phyloP scores from a whole-genome alignment of 768 basidiomycete genomes.

The Nidularia sp. region DNA sequence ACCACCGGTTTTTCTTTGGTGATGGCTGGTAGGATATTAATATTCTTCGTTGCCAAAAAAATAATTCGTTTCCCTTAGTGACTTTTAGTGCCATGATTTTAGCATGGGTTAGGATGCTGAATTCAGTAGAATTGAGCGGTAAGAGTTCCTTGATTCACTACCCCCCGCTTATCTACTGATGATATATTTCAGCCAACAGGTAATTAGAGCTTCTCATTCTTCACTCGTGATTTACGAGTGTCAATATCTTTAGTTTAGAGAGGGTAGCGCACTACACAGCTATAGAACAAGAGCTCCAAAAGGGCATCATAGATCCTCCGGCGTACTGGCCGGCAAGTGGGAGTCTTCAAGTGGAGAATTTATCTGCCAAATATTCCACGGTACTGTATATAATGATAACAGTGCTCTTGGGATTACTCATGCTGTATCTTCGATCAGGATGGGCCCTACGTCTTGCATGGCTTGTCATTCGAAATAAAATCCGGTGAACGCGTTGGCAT shows the following conservation, averaged over 20 bases:
- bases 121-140: not conserved
- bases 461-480: conserved; percentile 41
- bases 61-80: conserved; percentile 14
- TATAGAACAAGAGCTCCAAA: conserved; percentile 44
- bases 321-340: conserved; percentile 62
- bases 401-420: not conserved
- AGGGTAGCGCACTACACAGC: conserved; percentile 61
- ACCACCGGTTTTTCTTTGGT: conserved; percentile 53
- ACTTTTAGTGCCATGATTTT: conserved; percentile 1
- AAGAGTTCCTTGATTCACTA: not conserved
- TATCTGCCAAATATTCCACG: conserved; percentile 50
- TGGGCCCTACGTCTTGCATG: conserved; percentile 45
- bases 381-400: not conserved
- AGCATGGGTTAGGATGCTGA: not conserved
- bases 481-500: conserved; percentile 53
- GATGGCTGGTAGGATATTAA: conserved; percentile 33
- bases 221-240: no score
- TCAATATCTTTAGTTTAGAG: conserved; percentile 31
- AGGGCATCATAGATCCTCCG: conserved; percentile 38
- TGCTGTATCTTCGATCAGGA: conserved; percentile 4
- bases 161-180: not conserved
- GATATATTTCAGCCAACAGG: no score
- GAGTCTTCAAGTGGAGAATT: conserved; percentile 41
- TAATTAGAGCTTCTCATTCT: no score
- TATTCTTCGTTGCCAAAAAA: not conserved